Conservation (phyloP, 2,329 filamentous ascomycete species). For the Hymenoscyphus fraxineus region DNA sequence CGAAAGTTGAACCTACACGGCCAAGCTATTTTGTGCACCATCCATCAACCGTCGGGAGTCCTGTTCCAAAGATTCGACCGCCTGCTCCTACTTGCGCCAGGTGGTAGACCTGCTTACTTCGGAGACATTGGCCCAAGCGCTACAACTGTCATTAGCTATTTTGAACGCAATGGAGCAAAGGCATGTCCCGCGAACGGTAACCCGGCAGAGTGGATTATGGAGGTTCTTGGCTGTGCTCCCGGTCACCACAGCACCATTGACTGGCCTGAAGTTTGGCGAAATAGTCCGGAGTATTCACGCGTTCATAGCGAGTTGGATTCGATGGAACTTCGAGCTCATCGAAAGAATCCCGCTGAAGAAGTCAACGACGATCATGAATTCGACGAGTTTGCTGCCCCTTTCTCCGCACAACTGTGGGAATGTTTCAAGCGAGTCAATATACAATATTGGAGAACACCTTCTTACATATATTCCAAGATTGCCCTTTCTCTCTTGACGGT, state of each 20-base stretch:
- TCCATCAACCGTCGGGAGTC: slow-evolving; percentile 64
- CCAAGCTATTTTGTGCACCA: slow-evolving; percentile 89
- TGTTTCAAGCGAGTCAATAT: slow-evolving; percentile 65
- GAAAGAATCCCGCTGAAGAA: neutral
- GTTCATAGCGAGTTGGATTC: slow-evolving; percentile 39
- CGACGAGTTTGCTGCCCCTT: slow-evolving; percentile 70
- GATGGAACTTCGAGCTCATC: slow-evolving; percentile 39
- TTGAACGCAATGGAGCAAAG: slow-evolving; percentile 65
- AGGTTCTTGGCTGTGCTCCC: slow-evolving; percentile 52
- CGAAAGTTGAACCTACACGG: slow-evolving; percentile 84
- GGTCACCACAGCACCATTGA: slow-evolving; percentile 58
- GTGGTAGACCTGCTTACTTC: slow-evolving; percentile 72
- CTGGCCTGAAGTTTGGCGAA: slow-evolving; percentile 57
- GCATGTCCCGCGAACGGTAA: slow-evolving; percentile 59
- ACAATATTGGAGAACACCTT: slow-evolving; percentile 71
- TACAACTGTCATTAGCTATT: slow-evolving; percentile 64
- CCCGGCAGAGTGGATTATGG: slow-evolving; percentile 67
- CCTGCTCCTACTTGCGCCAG: slow-evolving; percentile 10
- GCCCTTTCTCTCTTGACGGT: slow-evolving; percentile 38
- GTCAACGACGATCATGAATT: neutral
- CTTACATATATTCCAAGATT: slow-evolving; percentile 69
- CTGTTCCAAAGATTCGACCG: slow-evolving; percentile 12
- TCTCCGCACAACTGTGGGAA: slow-evolving; percentile 57
- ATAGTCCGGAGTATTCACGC: slow-evolving; percentile 44
- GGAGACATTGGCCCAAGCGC: slow-evolving; percentile 72